These are phyloP conservation scores for Neurospora crassa DNA, from an alignment of 2,329 filamentous ascomycete genomes.

Conservation along the genomic window DNA sequence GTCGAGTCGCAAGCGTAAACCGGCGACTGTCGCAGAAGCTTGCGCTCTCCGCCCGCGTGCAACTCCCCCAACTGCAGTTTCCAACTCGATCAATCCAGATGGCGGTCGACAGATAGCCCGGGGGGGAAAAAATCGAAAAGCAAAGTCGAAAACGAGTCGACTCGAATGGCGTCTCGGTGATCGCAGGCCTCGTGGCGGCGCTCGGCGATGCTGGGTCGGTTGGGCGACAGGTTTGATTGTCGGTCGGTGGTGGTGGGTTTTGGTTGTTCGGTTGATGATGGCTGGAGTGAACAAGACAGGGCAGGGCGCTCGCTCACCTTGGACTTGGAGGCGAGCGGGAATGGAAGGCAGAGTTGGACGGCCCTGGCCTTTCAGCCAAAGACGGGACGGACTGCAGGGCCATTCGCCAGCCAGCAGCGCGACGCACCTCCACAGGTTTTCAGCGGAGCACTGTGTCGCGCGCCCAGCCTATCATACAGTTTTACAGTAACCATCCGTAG, in stretches of 20 bases:
- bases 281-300: background rate
- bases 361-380: background rate
- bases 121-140: background rate
- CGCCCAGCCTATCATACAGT: background rate
- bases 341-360: background rate
- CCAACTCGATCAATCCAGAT: conserved; percentile 12
- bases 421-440: background rate
- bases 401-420: background rate
- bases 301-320: background rate
- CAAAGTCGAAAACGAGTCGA: conserved; percentile 8
- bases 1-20: conserved; percentile 18
- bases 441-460: background rate
- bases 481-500: background rate
- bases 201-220: conserved; percentile 15
- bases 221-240: conserved; percentile 5
- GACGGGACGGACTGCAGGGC: background rate
- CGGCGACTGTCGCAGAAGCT: conserved; percentile 15
- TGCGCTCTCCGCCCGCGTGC: conserved; percentile 1
- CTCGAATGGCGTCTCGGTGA: conserved; percentile 4
- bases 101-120: conserved; percentile 10
- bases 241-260: background rate
- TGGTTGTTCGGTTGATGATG: background rate
- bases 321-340: background rate
- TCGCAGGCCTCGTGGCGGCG: conserved; percentile 15
- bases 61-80: conserved; percentile 11